Evolutionary conservation across 176 grass and related monocot species (phyloP), one percentile per base, ranked within the genome.

Genomic region (Oryza punctata): DNA sequence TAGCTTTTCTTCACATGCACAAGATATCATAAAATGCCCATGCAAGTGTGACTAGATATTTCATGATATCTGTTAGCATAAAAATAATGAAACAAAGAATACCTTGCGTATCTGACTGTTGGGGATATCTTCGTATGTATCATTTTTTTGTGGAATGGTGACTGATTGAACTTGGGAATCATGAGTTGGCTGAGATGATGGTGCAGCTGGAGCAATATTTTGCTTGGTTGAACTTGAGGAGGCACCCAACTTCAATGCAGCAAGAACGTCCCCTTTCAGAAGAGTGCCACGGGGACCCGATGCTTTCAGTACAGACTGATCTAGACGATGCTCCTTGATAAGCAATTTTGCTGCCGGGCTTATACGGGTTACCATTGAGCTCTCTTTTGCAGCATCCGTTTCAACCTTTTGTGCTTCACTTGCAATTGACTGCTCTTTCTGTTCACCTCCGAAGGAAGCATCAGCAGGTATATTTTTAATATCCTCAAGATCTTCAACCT

Each of bases 101-200:
- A 98, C 93, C 96, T 95, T 98, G 72, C 96, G 93, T 76, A 98
- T 98, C 85, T 95, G 89, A 84, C 79, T 92, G 68, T 98, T 98
- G 35, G 87, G 74, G 54, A 95, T 73, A 94, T 98, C 96, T 94
- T 93, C 87, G 81, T 90, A 89, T 71, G 83, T 72, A 66, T 89
- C 77, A 6, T 29, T 44, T n/a, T 88, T 87, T 77, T 72, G 72
- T 81, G 69, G 46, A 87, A 84, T 67, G 28, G 60, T 65, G 35
- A 33, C 35, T 82, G 89, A 61, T 28, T 82, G 79, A 77, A 69
- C 15, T 79, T 86, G 82, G 15, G 63, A 50, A 78, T 81, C 75
- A 88, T 2, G 67, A 92, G 83, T 85, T 90, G 65, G 73, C 65
- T 89, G 81, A 25, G 80, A 77, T 15, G 78, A 82, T 78, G 76